Base-by-base conservation (phyloP, 2,329 filamentous ascomycete genomes). In the Scortechinia acanthostroma region DNA sequence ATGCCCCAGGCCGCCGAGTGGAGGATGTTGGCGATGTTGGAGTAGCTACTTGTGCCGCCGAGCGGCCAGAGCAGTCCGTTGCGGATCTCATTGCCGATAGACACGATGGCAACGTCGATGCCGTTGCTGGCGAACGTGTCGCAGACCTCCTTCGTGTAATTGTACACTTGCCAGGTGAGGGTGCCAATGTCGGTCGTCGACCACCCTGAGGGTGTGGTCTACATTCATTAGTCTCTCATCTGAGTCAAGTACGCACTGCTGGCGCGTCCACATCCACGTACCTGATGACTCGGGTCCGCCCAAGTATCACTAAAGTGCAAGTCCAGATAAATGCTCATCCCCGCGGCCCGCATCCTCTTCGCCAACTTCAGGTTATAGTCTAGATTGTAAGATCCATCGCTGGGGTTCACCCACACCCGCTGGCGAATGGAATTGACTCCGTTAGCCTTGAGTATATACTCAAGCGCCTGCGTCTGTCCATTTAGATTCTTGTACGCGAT, bases 41-140 rank as follows among this genome's bases (percentile, higher is more conserved):
- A 65, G 50, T 71, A 74, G 45, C 70, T 73, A 23, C 61, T 63
- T 5, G 74, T 74, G 14, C 65, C 62, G 14, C 84, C 85, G 0
- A 77, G 71, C 0, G 83, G 82, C 68, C 78, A 86, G 37, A 88
- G 71, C 22, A 88, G 64, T 0, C 85, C 85, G 1, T 69, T 63
- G 0, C 76, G 75, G 57, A 89, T 88, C 57, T 88, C 85, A 54
- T 89, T 89, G 20, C 85, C 85, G 50, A 89, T 82, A 15, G 78
- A 82, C 43, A 88, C 73, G 43, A 88, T 79, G 2, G 69, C 65
- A 0, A 83, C 74, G 3, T 68, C 60, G 19, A 86, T 67, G 2
- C 70, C 70, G 15, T 73, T 72, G 0, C 59, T 58, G 1, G 75
- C 69, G 53, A 88, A 86, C 15, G 69, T 61, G 54, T 88, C 77